These are phyloP conservation scores for Eugenia klotzschiana DNA, from an alignment of 441 rosid genomes.

Conservation along the genomic window DNA sequence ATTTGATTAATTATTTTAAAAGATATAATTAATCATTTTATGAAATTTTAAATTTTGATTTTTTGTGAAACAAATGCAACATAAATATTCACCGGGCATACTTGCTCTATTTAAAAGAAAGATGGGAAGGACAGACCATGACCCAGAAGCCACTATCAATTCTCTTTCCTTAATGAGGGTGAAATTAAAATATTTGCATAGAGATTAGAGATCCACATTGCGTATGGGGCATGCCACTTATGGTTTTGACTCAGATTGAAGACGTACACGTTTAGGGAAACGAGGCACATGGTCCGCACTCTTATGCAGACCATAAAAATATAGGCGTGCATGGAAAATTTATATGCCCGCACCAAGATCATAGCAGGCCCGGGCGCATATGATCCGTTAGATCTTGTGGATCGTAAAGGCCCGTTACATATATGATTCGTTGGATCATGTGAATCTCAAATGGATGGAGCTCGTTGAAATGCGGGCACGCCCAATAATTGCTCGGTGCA, in stretches of 20 bases:
- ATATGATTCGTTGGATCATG: not conserved
- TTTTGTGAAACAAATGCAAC: no score
- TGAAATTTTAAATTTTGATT: no score
- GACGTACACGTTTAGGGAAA: not conserved
- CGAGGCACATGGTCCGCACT: not conserved
- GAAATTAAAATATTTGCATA: not conserved
- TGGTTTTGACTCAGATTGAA: not conserved
- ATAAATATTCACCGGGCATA: no score
- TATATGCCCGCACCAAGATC: no score
- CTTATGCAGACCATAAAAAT: no score
- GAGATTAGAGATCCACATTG: not conserved
- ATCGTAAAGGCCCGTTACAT: not conserved
- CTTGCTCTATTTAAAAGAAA: no score
- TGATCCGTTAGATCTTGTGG: no score
- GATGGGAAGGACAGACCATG: not conserved
- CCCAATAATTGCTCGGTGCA: not conserved
- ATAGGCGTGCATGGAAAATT: no score
- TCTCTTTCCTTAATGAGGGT: no score
- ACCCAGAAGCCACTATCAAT: not conserved
- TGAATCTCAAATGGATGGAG: not conserved
- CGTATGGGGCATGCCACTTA: not conserved
- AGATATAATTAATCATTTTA: no score
- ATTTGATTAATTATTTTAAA: no score
- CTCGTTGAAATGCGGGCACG: not conserved
- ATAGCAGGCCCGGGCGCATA: rapidly evolving